Conservation (phyloP, 306 rosid genomes). For the Castanospermum australe region DNA sequence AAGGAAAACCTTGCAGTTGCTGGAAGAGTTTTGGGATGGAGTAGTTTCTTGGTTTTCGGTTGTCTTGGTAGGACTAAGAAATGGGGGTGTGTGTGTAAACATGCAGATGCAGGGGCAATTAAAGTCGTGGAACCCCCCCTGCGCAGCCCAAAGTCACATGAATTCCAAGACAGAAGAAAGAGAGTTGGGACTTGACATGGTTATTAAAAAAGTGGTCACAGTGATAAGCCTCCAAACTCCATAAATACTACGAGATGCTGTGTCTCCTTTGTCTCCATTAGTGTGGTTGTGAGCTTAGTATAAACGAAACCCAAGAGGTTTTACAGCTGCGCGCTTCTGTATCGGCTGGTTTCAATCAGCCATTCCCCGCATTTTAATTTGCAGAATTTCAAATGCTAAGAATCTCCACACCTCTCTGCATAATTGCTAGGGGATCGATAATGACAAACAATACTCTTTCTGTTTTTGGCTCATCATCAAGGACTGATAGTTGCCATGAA, state of each 20-base stretch:
- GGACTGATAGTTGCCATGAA: too few relatives aligned
- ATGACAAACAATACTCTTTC: too few relatives aligned
- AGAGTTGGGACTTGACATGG: not conserved
- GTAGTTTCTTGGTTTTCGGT: conserved; percentile 7
- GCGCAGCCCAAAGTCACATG: conserved; percentile 18
- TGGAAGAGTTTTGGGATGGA: not conserved
- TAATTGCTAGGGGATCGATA: too few relatives aligned
- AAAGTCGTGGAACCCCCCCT: not conserved
- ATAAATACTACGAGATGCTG: conserved; percentile 7
- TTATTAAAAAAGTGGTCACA: not conserved
- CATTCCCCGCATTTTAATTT: not conserved
- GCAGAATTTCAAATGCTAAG: not conserved
- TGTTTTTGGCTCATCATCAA: too few relatives aligned
- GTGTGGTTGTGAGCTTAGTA: not conserved
- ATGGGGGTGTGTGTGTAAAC: not conserved
- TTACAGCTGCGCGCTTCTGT: not conserved
- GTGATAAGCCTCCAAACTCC: conserved; percentile 26
- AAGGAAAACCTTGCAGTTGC: not conserved
- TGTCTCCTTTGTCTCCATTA: conserved; percentile 1
- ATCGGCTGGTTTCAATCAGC: not conserved
- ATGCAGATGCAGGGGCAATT: conserved; percentile 17
- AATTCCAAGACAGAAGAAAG: conserved; percentile 11
- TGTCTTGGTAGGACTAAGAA: not conserved
- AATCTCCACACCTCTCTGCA: not conserved
- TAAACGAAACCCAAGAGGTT: not conserved